Evolutionary conservation across 306 rosid genomes (phyloP), one percentile per base, ranked within the genome.

Genomic region (Fragaria vesca): DNA sequence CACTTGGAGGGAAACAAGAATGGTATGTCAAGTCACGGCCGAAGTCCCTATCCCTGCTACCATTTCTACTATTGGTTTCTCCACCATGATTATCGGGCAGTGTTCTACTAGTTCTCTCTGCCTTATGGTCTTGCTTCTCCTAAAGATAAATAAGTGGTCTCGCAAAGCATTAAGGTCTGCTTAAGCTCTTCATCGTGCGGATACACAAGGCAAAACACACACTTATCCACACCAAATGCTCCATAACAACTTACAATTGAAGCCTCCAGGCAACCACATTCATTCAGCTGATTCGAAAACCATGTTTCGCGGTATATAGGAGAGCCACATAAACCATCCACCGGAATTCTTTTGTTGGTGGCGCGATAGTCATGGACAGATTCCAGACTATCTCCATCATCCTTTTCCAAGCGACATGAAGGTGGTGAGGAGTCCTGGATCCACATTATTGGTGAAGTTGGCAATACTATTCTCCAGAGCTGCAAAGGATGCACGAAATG

Each of bases 1-100:
- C 61, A 54, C 9, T 77, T 26, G 54, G 74, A 77, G 74, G 74
- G 52, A 67, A 77, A 54, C 80, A 77, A 21, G 18, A 40, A 16
- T 52, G 26, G 45, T 76, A 54, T 4, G 11, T 21, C 17, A 26
- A 28, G 47, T 2, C 40, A 2, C 32, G 2, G 32, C 54, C 55
- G 11, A 67, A 66, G 55, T 54, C 66, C 68, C 40, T 55, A 15
- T 17, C n/a, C 20, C n/a, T 16, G 55, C 1, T 50, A 50, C 55
- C 55, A 50, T 3, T 15, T 50, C n/a, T 7, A 3, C 2, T 50
- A 50, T 20, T 50, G 20, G 17, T 30, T 30, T 30, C 55, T 50
- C 55, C n/a, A 50, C 20, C n/a, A 16, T 50, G 55, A 50, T 50
- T 13, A 5, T 50, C 55, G 6, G 55, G 1, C 20, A 4, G 4